Evolutionary conservation across 1,284 basidiomycete genomes (phyloP).

Genomic region (Ceratobasidium sp.): DNA sequence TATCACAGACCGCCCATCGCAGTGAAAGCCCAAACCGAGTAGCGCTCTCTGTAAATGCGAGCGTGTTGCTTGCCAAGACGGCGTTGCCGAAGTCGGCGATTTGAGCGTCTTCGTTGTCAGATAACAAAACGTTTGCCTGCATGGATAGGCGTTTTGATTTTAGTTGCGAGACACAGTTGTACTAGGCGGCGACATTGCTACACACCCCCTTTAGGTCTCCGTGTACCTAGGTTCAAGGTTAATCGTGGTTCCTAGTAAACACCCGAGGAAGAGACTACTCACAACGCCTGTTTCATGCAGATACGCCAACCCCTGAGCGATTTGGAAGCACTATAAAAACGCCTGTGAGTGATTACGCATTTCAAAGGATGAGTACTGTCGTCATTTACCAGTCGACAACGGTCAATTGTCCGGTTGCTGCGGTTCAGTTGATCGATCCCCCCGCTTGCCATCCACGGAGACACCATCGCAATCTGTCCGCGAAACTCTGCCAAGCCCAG

Average conservation of each 20-base stretch:
- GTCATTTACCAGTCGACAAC: background rate
- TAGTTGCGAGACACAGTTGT: too few species aligned
- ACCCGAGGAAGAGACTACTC: background rate
- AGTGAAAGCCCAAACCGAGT: background rate
- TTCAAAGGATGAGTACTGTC: too few species aligned
- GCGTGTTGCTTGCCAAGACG: background rate
- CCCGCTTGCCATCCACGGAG: too few species aligned
- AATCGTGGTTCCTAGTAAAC: too few species aligned
- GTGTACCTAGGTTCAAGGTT: background rate
- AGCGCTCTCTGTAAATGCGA: background rate
- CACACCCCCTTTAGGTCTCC: background rate
- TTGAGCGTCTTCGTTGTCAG: background rate
- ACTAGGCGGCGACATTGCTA: background rate
- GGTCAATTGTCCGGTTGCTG: background rate
- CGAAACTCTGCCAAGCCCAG: background rate
- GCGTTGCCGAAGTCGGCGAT: background rate
- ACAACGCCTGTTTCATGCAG: background rate
- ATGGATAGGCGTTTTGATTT: background rate
- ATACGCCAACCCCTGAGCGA: slow-evolving; percentile 10
- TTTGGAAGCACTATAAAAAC: background rate
- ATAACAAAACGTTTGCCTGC: background rate
- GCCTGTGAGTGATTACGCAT: background rate
- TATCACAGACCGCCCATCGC: background rate
- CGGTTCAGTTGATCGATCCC: background rate
- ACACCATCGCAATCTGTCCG: too few species aligned